Conservation (phyloP, 225 moss, liverwort and hornwort genomes). For the Physcomitrellopsis africana region DNA sequence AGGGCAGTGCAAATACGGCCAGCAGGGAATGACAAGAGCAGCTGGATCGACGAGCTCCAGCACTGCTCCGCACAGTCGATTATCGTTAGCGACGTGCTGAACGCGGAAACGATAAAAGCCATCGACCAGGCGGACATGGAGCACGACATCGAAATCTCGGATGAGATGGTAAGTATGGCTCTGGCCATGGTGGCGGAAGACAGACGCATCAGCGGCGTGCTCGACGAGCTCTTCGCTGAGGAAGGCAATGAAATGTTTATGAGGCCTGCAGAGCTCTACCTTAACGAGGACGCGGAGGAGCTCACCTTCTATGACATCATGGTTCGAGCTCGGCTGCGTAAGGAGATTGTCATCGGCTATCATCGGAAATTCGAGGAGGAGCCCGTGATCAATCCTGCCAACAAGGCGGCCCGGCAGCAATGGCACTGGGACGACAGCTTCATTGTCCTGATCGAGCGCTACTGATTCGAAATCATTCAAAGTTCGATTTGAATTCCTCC, state of each 20-base stretch:
- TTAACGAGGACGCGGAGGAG: slow-evolving; percentile 61
- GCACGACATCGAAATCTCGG: slow-evolving; percentile 63
- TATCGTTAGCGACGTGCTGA: slow-evolving; percentile 73
- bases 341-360: slow-evolving; percentile 78
- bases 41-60: slow-evolving; percentile 71
- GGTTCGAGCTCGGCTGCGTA: slow-evolving; percentile 56
- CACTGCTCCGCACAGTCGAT: slow-evolving; percentile 63
- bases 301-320: slow-evolving; percentile 78
- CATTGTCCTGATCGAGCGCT: slow-evolving; percentile 62
- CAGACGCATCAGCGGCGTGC: slow-evolving; percentile 73
- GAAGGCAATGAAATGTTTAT: slow-evolving; percentile 84
- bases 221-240: slow-evolving; percentile 85
- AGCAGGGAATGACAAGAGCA: slow-evolving; percentile 44
- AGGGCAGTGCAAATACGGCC: slow-evolving; percentile 63
- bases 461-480: not conserved
- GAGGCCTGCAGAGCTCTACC: slow-evolving; percentile 71
- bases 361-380: slow-evolving; percentile 49
- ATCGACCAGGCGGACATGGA: slow-evolving; percentile 45
- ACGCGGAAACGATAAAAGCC: slow-evolving; percentile 63
- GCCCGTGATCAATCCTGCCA: slow-evolving; percentile 63
- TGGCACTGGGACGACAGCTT: slow-evolving; percentile 84
- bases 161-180: slow-evolving; percentile 86
- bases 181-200: slow-evolving; percentile 89
- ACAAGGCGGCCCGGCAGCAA: slow-evolving; percentile 45
- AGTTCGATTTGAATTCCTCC: too few relatives aligned